Evolutionary conservation across 1,284 basidiomycete species (phyloP), one percentile per base, ranked within the genome.

Genomic region (Cutaneotrichosporon sp.): DNA sequence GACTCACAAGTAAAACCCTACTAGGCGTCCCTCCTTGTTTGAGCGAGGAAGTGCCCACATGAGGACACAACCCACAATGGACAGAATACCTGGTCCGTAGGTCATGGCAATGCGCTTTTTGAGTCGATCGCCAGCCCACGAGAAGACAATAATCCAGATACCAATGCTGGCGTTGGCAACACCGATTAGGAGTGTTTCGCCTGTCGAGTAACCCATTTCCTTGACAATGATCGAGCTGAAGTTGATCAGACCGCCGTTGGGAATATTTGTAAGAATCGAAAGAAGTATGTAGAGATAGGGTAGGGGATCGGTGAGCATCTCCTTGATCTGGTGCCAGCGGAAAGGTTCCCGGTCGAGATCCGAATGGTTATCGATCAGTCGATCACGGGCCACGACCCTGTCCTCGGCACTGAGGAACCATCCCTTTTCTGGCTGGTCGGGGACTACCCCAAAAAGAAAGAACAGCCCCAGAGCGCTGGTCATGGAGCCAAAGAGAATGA

Each of bases 331-430:
- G 12, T 64, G 54, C 22, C 49, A 49, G 27, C 61, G 58, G 46
- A 51, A 68, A 32, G 57, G 63, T 9, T 60, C 49, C 39, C 61
- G 61, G 49, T 63, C 54, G 1, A 68, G 71, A 32, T 75, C 73
- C 9, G 68, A 68, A 41, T 72, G 66, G 54, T 68, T 71, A 26
- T 51, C 51, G 14, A 34, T 51, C 3, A 46, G 50, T 38, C 69
- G 63, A 14, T 64, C 61, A 25, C 61, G 48, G 29, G 67, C 66
- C 24, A 68, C 49, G 20, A 51, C 34, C 41, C 64, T 66, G 17
- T 67, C 59, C 5, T 57, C 49, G 5, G 46, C 26, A 20, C 16
- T 55, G 3, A 64, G 60, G 62, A 66, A 70, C 20, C 62, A 56
- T 7, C 63, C 67, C 37, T 53, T 24, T 5, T 52, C 49, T 0